Percentiles rank a stretch among this genome's conserved stretches.
phyloP scores from a whole-genome alignment of 345 rosid genomes.

The Erysimum cheiranthoides region DNA sequence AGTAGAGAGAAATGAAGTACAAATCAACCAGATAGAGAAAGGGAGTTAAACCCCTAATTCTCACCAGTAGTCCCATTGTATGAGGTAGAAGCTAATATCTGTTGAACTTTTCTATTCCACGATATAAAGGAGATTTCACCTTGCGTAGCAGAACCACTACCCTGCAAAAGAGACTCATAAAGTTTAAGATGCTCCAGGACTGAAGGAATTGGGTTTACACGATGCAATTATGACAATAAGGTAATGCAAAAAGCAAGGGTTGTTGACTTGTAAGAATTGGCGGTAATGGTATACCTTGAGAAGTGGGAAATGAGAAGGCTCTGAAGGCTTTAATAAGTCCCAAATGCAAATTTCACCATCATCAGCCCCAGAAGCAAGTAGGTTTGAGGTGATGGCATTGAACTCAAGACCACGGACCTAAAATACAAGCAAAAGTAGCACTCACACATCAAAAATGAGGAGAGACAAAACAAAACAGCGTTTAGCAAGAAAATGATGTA shows the following conservation, averaged over 20 bases:
- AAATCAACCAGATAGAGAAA: constrained; percentile 14
- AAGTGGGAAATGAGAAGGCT: constrained; percentile 84
- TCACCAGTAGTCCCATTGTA: constrained; percentile 95
- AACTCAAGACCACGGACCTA: constrained; percentile 99
- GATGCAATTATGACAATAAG: constrained; percentile 3
- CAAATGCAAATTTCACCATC: constrained; percentile 97
- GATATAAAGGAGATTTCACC: constrained; percentile 95
- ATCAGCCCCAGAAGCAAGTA: constrained; percentile 97
- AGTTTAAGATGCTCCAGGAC: constrained; percentile 22
- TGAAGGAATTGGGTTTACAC: constrained; percentile 11
- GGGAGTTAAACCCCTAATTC: constrained; percentile 26
- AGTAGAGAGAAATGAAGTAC: background rate
- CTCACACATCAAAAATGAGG: background rate
- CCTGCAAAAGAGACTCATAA: constrained; percentile 58
- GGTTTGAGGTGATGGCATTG: constrained; percentile 72
- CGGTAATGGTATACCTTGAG: constrained; percentile 59
- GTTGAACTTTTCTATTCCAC: constrained; percentile 95
- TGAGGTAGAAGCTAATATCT: constrained; percentile 95
- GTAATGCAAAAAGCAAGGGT: constrained; percentile 2
- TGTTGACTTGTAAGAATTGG: constrained; percentile 6
- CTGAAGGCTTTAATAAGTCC: constrained; percentile 85
- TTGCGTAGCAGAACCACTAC: constrained; percentile 89
- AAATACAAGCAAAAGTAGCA: constrained; percentile 15
- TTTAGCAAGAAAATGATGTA: background rate
- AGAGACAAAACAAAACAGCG: constrained; percentile 14